phyloP scores from a whole-genome alignment of 2,329 filamentous ascomycete species.

The Fusarium austroafricanum region DNA sequence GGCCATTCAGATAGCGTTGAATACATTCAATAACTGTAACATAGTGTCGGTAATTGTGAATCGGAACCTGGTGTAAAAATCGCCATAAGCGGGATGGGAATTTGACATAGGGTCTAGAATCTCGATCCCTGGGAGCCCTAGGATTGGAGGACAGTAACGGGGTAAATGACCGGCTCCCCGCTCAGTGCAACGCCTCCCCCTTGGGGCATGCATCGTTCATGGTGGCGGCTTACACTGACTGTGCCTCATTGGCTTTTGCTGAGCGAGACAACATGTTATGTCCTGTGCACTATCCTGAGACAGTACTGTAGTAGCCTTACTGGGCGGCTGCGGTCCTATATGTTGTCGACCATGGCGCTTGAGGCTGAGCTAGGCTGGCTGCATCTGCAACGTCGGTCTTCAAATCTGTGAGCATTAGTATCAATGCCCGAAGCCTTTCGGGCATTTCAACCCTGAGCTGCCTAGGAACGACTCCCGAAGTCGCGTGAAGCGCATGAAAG shows the following conservation, averaged over 20 bases:
- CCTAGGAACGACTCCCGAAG: conserved; percentile 14
- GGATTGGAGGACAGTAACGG: conserved; percentile 14
- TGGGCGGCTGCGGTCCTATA: too few species aligned
- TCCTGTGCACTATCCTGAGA: not conserved
- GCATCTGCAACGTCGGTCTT: conserved; percentile 9
- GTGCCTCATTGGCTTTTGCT: conserved; percentile 13
- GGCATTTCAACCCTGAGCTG: not conserved
- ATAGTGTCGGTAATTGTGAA: conserved; percentile 12
- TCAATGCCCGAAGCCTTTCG: conserved; percentile 17
- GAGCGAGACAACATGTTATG: not conserved
- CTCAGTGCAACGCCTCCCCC: conserved; percentile 16
- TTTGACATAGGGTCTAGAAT: conserved; percentile 35
- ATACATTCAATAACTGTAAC: not conserved
- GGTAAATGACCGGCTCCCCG: conserved; percentile 26
- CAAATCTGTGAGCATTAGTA: not conserved
- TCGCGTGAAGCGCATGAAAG: conserved; percentile 1
- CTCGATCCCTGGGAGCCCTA: conserved; percentile 35
- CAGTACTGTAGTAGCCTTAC: too few species aligned
- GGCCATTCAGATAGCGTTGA: not conserved
- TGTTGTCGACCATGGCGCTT: not conserved
- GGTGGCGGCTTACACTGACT: conserved; percentile 13
- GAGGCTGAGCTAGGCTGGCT: conserved; percentile 16
- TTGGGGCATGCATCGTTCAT: conserved; percentile 1
- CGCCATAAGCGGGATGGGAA: conserved; percentile 40
- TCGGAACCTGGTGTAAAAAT: conserved; percentile 25